Percentiles rank a stretch among this genome's conserved stretches.
These are phyloP conservation scores for Detonula confervacea DNA, from an alignment of 352 stramenopile genomes.

Conservation along the genomic window DNA sequence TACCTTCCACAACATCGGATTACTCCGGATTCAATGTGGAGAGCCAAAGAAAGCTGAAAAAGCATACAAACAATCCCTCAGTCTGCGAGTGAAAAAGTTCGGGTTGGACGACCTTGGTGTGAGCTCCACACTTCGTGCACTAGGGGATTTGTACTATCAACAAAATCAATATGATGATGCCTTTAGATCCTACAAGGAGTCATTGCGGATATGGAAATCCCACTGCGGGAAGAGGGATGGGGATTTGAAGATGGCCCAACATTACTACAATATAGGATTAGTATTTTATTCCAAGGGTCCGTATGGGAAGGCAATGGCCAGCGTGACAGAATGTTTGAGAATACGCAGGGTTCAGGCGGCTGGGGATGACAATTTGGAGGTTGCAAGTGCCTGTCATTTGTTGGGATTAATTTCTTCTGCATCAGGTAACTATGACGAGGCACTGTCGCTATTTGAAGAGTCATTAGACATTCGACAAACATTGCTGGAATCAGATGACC, in stretches of 20 bases:
- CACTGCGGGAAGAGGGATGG: constrained; percentile 28
- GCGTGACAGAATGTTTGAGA: constrained; percentile 48
- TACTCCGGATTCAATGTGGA: constrained; percentile 43
- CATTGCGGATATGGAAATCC: constrained; percentile 59
- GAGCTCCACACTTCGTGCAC: constrained; percentile 45
- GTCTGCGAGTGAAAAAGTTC: constrained; percentile 62
- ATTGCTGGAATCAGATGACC: constrained; percentile 26
- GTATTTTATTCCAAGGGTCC: constrained; percentile 59
- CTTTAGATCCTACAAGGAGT: constrained; percentile 64
- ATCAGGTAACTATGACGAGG: constrained; percentile 70
- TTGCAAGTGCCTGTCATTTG: constrained; percentile 43
- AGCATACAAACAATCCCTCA: constrained; percentile 61
- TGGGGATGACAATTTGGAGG: constrained; percentile 31
- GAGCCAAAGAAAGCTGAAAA: constrained; percentile 60
- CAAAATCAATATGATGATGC: constrained; percentile 57
- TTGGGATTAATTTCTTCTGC: constrained; percentile 55
- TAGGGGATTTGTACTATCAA: constrained; percentile 57
- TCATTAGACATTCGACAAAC: constrained; percentile 37
- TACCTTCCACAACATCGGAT: constrained; percentile 61
- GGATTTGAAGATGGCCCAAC: constrained; percentile 43
- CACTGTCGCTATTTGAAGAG: constrained; percentile 51
- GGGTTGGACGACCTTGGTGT: constrained; percentile 55
- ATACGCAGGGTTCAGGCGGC: constrained; percentile 44
- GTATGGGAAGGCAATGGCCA: constrained; percentile 45
- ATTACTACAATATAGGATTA: constrained; percentile 61